Evolutionary conservation across 1,284 basidiomycete genomes (phyloP).

Genomic region (Pulveroboletus sp.): DNA sequence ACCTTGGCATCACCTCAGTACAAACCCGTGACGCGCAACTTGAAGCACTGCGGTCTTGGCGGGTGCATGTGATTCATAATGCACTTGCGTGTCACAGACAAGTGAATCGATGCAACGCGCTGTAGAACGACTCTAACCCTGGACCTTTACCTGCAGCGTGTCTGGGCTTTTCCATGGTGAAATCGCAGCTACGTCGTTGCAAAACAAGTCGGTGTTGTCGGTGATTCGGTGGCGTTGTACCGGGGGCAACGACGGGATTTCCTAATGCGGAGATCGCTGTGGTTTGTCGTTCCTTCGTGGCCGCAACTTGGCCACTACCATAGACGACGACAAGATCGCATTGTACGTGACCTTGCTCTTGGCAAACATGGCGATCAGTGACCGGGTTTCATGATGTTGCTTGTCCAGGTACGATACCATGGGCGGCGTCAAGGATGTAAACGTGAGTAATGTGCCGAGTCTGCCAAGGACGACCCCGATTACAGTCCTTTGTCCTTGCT

Average conservation of each 20-base stretch:
- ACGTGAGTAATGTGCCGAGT: constrained; percentile 28
- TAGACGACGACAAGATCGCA: constrained; percentile 4
- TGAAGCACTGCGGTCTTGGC: neutral
- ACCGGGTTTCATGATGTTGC: neutral
- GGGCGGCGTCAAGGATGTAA: constrained; percentile 31
- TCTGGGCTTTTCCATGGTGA: no score
- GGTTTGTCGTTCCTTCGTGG: neutral
- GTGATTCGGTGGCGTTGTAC: neutral
- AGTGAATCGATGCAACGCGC: no score
- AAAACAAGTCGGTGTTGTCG: no score
- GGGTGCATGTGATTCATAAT: neutral
- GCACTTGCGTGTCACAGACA: neutral
- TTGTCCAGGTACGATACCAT: constrained; percentile 23
- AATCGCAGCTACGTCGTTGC: no score
- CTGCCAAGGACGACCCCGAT: constrained; percentile 24
- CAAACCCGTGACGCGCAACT: no score
- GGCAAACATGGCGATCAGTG: neutral
- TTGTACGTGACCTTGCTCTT: constrained; percentile 15
- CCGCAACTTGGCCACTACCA: neutral
- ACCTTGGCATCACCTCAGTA: constrained; percentile 6
- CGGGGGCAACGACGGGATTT: constrained; percentile 1
- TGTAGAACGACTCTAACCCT: neutral
- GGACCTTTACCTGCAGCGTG: neutral
- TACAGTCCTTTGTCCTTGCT: constrained; percentile 4
- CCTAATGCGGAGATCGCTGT: constrained; percentile 10